Evolutionary conservation across 495 filamentous ascomycete species (phyloP), one percentile per base, ranked within the genome.

Genomic region (Tuber borchii): DNA sequence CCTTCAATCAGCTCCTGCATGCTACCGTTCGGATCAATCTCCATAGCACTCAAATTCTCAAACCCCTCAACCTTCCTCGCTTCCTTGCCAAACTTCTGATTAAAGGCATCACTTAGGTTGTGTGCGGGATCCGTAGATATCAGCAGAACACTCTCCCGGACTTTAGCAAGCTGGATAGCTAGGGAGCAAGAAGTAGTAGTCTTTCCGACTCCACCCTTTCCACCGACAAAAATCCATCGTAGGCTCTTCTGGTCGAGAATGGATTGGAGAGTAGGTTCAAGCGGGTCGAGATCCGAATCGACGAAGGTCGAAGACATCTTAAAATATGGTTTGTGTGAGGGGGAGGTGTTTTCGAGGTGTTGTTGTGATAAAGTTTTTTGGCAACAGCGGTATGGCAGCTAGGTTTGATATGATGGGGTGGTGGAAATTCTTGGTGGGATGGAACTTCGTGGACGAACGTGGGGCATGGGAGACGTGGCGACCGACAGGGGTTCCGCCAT

Each of bases 121-220:
- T 99, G 95, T 71, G 95, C 95, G 75, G 95, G 95, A 84, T 99
- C 95, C 80, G 95, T 99, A 40, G 94, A 97, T 85, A 99, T 98
- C 79, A 99, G 90, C 65, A 99, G 88, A 69, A 99, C 96, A 69
- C 93, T 96, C 84, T 93, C 93, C 86, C 96, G 93, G 74, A 93
- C 93, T 86, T 93, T 95, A 82, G 95, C 93, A n/a, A 99, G 91
- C 84, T 99, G 95, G 83, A 98, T 98, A 73, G 95, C 95, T 71
- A 99, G 91, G 61, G 93, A 96, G 86, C 96, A 99, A 2, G 94
- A 97, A 0, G 96, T 98, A 22, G 96, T 99, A 19, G 95, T 99
- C 87, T 99, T 99, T 82, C 95, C 95, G n/a, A 99, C 95, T 82
- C 95, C 95, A 79, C 95, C 95, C 88, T 99, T 99, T 74, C 95